Conservation (phyloP, 2,329 filamentous ascomycete genomes). For the Bimuria novae-zelandiae region DNA sequence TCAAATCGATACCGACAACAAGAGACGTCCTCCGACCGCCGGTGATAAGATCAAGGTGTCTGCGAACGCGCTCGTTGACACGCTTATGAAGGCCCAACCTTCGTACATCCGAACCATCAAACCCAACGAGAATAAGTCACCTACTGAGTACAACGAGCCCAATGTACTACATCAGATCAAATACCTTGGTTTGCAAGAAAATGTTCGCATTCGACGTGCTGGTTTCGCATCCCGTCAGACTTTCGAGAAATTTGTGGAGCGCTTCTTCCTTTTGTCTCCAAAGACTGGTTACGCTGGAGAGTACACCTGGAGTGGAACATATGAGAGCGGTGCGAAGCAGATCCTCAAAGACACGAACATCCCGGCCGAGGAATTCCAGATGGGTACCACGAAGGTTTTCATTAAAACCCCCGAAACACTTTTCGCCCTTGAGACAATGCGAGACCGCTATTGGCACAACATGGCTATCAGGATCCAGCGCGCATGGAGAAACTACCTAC, state of each 20-base stretch:
- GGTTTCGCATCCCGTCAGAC: conserved; percentile 97
- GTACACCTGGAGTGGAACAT: conserved; percentile 92
- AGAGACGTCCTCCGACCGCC: conserved; percentile 88
- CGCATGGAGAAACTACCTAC: conserved; percentile 94
- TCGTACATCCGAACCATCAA: conserved; percentile 99
- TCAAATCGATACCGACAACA: conserved; percentile 93
- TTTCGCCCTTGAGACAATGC: conserved; percentile 96
- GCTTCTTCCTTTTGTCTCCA: conserved; percentile 93
- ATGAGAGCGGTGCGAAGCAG: conserved; percentile 83
- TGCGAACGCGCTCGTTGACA: conserved; percentile 91
- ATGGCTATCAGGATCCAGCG: conserved; percentile 98
- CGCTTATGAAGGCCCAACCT: conserved; percentile 94
- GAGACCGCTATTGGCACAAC: conserved; percentile 98
- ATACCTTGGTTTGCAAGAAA: conserved; percentile 98
- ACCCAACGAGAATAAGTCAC: conserved; percentile 98
- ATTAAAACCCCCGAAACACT: conserved; percentile 98
- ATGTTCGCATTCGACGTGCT: conserved; percentile 93
- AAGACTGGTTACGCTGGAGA: conserved; percentile 96
- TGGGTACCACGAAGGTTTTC: conserved; percentile 96
- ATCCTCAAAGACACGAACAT: conserved; percentile 97
- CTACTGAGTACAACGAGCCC: conserved; percentile 84
- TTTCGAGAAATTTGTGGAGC: conserved; percentile 97
- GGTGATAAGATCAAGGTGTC: conserved; percentile 96
- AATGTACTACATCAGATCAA: conserved; percentile 99
- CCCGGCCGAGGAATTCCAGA: conserved; percentile 91